A percentile compares a stretch with the other conserved stretches of the same genome.
Evolutionary conservation across 2,329 filamentous ascomycete genomes (phyloP).

Genomic region (Proliferodiscus dingleyae): DNA sequence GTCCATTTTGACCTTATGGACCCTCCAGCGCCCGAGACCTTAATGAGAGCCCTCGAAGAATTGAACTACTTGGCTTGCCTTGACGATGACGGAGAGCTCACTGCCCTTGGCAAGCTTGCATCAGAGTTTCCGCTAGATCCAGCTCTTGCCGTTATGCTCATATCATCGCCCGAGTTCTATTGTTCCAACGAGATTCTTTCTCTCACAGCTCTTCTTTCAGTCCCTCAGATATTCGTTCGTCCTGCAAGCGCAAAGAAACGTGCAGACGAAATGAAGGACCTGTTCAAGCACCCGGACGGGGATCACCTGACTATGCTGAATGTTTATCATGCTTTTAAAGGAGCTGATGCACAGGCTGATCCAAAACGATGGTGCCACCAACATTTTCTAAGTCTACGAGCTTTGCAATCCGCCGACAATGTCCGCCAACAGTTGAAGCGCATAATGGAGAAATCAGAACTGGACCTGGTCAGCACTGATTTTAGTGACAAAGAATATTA

Average conservation of each 20-base stretch:
- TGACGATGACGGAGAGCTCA: slow-evolving; percentile 93
- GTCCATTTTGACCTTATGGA: slow-evolving; percentile 99
- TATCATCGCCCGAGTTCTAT: slow-evolving; percentile 95
- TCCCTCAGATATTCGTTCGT: slow-evolving; percentile 89
- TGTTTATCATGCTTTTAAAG: slow-evolving; percentile 96
- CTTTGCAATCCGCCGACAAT: slow-evolving; percentile 88
- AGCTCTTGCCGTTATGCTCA: slow-evolving; percentile 92
- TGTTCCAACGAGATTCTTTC: slow-evolving; percentile 98
- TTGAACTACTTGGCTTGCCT: slow-evolving; percentile 96
- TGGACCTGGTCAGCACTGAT: slow-evolving; percentile 81
- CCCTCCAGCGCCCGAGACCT: slow-evolving; percentile 91
- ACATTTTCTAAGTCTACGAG: slow-evolving; percentile 86
- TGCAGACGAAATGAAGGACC: slow-evolving; percentile 94
- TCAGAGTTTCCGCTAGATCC: slow-evolving; percentile 96
- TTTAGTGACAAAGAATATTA: slow-evolving; percentile 98
- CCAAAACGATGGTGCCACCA: slow-evolving; percentile 93
- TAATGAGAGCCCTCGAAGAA: slow-evolving; percentile 97
- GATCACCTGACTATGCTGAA: slow-evolving; percentile 96
- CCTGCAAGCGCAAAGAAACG: slow-evolving; percentile 81
- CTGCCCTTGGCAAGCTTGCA: slow-evolving; percentile 75
- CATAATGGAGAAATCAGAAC: slow-evolving; percentile 89
- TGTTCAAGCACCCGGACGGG: slow-evolving; percentile 88
- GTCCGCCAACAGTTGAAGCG: slow-evolving; percentile 87
- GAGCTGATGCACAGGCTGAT: slow-evolving; percentile 62
- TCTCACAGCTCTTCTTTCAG: slow-evolving; percentile 87